These are phyloP conservation scores for Fraxinus paxiana DNA, from an alignment of 305 asterid species.

Conservation along the genomic window DNA sequence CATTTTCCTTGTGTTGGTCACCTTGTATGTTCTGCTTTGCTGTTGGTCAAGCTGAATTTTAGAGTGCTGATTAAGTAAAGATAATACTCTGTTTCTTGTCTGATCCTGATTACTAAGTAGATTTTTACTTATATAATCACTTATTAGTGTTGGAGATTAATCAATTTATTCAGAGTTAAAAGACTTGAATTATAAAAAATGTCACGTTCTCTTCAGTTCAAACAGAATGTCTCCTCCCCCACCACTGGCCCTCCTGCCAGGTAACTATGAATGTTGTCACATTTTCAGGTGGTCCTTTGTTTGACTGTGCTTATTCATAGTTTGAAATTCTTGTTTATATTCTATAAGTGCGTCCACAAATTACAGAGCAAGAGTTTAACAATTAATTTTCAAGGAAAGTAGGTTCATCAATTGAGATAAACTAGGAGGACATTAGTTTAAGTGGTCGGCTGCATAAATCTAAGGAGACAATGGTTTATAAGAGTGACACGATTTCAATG, in stretches of 20 bases:
- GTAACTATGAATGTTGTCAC: not conserved
- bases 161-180: not conserved
- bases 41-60: conserved; percentile 58
- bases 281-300: not conserved
- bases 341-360: not conserved
- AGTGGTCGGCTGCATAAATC: not conserved
- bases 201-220: conserved; percentile 2
- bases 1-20: conserved; percentile 25
- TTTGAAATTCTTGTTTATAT: not conserved
- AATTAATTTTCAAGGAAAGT: not conserved
- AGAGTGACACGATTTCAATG: not conserved
- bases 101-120: conserved; percentile 7
- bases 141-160: not conserved
- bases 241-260: not conserved
- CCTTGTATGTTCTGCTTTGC: conserved; percentile 14
- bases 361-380: not conserved
- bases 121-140: not conserved
- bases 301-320: not conserved
- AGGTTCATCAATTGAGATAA: not conserved
- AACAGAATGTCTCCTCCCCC: not conserved
- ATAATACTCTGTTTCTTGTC: conserved; percentile 4
- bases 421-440: not conserved
- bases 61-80: conserved; percentile 55
- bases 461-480: not conserved
- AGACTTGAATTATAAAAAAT: conserved; percentile 6